These are phyloP conservation scores for Aspergillus pseudoviridinutans DNA, from an alignment of 2,329 filamentous ascomycete species.

Conservation along the genomic window DNA sequence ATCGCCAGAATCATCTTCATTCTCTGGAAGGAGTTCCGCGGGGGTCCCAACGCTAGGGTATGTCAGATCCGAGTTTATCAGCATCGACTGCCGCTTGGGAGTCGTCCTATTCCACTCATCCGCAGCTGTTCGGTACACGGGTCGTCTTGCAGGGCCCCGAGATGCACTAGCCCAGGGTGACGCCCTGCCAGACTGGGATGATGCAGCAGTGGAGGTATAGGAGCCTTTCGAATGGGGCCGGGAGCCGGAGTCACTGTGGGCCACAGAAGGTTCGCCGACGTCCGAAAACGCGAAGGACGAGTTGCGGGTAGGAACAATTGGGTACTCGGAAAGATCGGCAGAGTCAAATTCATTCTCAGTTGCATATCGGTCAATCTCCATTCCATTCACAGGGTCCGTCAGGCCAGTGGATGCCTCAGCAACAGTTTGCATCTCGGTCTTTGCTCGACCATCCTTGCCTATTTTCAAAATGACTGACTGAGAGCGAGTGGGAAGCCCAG, in stretches of 20 bases:
- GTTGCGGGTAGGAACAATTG: conserved; percentile 33
- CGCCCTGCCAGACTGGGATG: conserved; percentile 37
- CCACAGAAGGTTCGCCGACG: conserved; percentile 24
- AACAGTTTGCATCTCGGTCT: conserved; percentile 41
- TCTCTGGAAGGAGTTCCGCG: conserved; percentile 22
- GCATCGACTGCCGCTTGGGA: conserved; percentile 30
- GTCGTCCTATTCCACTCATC: conserved; percentile 32
- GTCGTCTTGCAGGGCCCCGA: conserved; percentile 21
- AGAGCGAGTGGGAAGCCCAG: conserved; percentile 31
- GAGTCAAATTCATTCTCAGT: conserved; percentile 42
- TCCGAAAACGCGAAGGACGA: conserved; percentile 40
- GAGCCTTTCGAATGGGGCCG: conserved; percentile 43
- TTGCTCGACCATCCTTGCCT: conserved; percentile 46
- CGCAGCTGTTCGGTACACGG: conserved; percentile 18
- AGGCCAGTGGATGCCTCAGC: conserved; percentile 28
- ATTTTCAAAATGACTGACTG: conserved; percentile 46
- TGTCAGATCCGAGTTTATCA: conserved; percentile 29
- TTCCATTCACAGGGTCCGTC: conserved; percentile 33
- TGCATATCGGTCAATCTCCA: conserved; percentile 42
- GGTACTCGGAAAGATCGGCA: conserved; percentile 39
- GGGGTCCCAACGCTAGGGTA: conserved; percentile 28
- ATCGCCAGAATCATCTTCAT: conserved; percentile 35
- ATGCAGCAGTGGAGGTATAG: conserved; percentile 40
- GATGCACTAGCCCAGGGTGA: conserved; percentile 40
- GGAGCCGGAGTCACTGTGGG: conserved; percentile 33